Percentiles rank a stretch among this genome's conserved stretches.
Conservation (phyloP, 2,329 filamentous ascomycete genomes). For the Scopulariopsis brevicaulis region DNA sequence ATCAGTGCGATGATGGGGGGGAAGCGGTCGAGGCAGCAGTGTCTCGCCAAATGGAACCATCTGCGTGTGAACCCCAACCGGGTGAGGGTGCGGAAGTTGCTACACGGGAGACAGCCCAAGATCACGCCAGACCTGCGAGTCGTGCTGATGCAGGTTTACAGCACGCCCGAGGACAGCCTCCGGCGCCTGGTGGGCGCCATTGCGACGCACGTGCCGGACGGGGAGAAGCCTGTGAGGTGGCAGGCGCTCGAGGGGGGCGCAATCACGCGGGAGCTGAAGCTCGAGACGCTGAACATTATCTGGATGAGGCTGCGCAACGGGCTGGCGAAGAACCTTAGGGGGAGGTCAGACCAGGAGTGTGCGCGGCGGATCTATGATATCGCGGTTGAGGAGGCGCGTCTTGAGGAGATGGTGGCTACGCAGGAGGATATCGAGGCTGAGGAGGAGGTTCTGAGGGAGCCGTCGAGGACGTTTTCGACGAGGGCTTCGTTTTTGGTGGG, state of each 20-base stretch:
- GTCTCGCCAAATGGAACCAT: conserved; percentile 53
- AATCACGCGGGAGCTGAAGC: neutral
- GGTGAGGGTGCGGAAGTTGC: conserved; percentile 20
- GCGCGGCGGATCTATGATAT: neutral
- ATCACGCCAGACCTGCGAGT: conserved; percentile 9
- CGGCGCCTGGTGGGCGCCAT: neutral
- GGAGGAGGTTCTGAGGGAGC: neutral
- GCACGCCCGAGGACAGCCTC: neutral
- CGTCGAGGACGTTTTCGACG: neutral
- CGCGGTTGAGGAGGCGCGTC: neutral
- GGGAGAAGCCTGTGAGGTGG: neutral
- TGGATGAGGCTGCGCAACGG: neutral
- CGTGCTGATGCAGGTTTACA: conserved; percentile 8
- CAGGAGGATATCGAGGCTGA: neutral
- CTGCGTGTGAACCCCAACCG: conserved; percentile 9
- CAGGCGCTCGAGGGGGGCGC: neutral
- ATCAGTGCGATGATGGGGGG: conserved; percentile 52
- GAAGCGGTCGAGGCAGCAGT: conserved; percentile 55
- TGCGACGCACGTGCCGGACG: neutral
- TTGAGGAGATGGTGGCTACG: neutral
- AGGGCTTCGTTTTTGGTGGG: neutral
- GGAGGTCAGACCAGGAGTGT: neutral
- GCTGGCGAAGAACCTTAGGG: neutral
- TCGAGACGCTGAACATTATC: neutral
- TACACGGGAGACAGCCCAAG: conserved; percentile 7